Evolutionary conservation across 306 rosid species (phyloP).

Genomic region (Prunus kanzakura): DNA sequence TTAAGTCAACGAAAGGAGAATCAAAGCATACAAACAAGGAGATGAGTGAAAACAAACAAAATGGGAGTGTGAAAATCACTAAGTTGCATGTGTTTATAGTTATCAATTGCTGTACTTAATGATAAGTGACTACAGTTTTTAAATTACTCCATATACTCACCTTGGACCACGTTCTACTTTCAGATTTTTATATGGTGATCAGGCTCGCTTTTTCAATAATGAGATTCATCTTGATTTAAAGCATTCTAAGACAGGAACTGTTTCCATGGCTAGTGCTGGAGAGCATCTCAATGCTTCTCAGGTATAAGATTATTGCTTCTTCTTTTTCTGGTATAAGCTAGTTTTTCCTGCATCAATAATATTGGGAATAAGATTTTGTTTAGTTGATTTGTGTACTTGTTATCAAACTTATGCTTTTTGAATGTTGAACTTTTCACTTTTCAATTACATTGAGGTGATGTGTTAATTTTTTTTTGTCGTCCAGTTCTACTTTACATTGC

Average conservation of each 20-base stretch:
- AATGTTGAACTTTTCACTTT: background rate
- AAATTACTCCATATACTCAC: background rate
- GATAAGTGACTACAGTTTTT: background rate
- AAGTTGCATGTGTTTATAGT: background rate
- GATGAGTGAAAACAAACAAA: too few species aligned
- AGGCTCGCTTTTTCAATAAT: slow-evolving; percentile 86
- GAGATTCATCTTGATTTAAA: slow-evolving; percentile 85
- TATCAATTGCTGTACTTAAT: background rate
- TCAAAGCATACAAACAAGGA: too few species aligned
- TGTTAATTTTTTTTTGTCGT: slow-evolving; percentile 11
- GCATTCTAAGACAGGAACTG: slow-evolving; percentile 84
- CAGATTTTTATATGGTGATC: slow-evolving; percentile 91
- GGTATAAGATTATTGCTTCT: slow-evolving; percentile 36
- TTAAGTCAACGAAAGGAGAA: too few species aligned
- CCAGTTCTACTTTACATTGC: slow-evolving; percentile 87
- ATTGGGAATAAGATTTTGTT: background rate
- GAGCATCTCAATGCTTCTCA: slow-evolving; percentile 97
- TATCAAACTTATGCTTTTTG: background rate
- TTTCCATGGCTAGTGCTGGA: slow-evolving; percentile 98
- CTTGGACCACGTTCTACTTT: slow-evolving; percentile 3
- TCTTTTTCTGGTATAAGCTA: background rate
- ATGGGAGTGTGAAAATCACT: too few species aligned
- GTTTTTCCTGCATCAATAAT: background rate
- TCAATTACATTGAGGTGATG: background rate
- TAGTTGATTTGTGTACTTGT: background rate